Evolutionary conservation across 2,329 filamentous ascomycete species (phyloP).

Genomic region (Bipolaris gigantea): DNA sequence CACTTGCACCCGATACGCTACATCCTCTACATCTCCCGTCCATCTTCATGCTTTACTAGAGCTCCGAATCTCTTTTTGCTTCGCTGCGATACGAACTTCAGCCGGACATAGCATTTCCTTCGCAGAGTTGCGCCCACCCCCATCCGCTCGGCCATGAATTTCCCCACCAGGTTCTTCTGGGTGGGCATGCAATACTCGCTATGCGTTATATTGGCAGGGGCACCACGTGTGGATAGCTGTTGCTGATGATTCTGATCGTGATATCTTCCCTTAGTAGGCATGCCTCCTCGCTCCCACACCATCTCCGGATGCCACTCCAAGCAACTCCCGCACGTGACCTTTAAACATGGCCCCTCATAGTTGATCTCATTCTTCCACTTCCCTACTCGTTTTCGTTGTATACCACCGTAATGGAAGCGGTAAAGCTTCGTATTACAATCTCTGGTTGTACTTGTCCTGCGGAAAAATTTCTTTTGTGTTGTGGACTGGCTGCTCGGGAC

Average conservation of each 20-base stretch:
- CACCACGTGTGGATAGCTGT: background rate
- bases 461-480: background rate
- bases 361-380: constrained; percentile 9
- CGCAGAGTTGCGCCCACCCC: background rate
- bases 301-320: constrained; percentile 15
- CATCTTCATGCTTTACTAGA: background rate
- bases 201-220: background rate
- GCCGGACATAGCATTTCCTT: background rate
- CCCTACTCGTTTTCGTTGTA: constrained; percentile 6
- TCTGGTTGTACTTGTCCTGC: background rate
- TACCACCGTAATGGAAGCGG: constrained; percentile 24
- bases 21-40: constrained; percentile 3
- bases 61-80: constrained; percentile 4
- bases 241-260: background rate
- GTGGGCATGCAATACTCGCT: background rate
- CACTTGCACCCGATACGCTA: background rate
- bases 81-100: constrained; percentile 1
- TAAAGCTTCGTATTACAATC: constrained; percentile 21
- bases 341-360: constrained; percentile 17
- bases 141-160: background rate
- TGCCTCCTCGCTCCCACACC: background rate
- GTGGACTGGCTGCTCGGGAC: background rate
- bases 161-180: background rate
- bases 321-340: constrained; percentile 19
- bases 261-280: background rate